These are phyloP conservation scores for Globisporangium okanoganense DNA, from an alignment of 352 stramenopile species.

Conservation along the genomic window DNA sequence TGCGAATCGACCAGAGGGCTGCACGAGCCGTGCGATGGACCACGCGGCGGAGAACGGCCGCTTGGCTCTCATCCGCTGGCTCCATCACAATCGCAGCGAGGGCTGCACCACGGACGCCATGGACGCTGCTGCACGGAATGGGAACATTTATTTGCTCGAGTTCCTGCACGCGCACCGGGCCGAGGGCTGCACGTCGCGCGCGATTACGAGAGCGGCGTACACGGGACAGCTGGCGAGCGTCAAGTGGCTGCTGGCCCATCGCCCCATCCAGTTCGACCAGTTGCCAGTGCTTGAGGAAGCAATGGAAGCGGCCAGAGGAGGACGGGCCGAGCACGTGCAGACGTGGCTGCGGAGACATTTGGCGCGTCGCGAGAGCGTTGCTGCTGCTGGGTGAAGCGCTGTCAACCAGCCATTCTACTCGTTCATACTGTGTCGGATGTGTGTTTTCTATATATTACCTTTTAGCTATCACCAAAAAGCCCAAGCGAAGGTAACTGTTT, in stretches of 20 bases:
- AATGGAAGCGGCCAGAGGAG: constrained; percentile 19
- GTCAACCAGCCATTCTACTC: not conserved
- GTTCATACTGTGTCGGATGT: not conserved
- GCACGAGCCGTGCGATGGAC: constrained; percentile 39
- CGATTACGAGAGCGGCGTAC: constrained; percentile 26
- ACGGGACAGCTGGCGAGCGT: constrained; percentile 31
- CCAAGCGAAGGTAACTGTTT: too few relatives aligned
- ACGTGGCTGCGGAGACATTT: constrained; percentile 21
- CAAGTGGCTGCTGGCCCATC: constrained; percentile 25
- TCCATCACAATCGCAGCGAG: constrained; percentile 31
- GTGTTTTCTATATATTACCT: not conserved
- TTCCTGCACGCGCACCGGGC: constrained; percentile 23
- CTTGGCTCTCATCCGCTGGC: constrained; percentile 34
- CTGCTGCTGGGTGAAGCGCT: not conserved
- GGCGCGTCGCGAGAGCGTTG: constrained; percentile 5
- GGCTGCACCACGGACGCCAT: constrained; percentile 41
- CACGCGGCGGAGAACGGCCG: constrained; percentile 41
- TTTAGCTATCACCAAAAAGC: too few relatives aligned
- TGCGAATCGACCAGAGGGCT: constrained; percentile 30
- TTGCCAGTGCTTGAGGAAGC: constrained; percentile 16
- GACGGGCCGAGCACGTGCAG: constrained; percentile 28
- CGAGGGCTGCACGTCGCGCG: constrained; percentile 24
- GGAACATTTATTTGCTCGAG: constrained; percentile 31
- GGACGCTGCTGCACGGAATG: constrained; percentile 36
- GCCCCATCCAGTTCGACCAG: constrained; percentile 20